Conservation (phyloP, 352 stramenopile species). For the Globisporangium nagaii region DNA sequence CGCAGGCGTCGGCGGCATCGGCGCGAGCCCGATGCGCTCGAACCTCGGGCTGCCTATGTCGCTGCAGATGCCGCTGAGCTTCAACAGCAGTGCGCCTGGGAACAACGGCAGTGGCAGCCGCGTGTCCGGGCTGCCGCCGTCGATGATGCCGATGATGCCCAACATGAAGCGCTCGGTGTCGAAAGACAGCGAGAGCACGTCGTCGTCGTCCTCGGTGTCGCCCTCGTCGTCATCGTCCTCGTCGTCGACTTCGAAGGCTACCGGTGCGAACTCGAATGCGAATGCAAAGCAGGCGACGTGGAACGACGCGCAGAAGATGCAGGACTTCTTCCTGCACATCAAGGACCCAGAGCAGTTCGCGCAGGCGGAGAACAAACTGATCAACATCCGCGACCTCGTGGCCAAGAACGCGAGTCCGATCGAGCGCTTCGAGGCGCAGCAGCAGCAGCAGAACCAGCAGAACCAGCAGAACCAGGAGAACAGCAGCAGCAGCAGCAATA, state of each 20-base stretch:
- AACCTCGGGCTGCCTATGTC: slow-evolving; percentile 14
- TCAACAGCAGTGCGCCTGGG: slow-evolving; percentile 6
- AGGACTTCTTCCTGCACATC: slow-evolving; percentile 55
- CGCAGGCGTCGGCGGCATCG: slow-evolving; percentile 3
- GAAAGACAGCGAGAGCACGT: slow-evolving; percentile 8
- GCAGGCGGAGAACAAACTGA: slow-evolving; percentile 39
- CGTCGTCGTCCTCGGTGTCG: slow-evolving; percentile 13
- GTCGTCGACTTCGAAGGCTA: background rate
- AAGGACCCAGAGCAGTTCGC: slow-evolving; percentile 23
- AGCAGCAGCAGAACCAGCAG: background rate
- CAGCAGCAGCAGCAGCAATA: slow-evolving; percentile 1
- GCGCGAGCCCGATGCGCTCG: slow-evolving; percentile 8
- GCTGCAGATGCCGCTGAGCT: slow-evolving; percentile 17
- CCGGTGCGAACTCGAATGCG: background rate
- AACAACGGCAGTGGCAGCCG: background rate
- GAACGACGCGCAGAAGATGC: slow-evolving; percentile 49
- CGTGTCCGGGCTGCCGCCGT: background rate
- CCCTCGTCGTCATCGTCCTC: slow-evolving; percentile 3
- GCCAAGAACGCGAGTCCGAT: slow-evolving; percentile 19
- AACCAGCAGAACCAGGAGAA: background rate
- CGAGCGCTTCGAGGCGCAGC: slow-evolving; percentile 5
- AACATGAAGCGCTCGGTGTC: slow-evolving; percentile 11
- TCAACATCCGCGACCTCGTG: slow-evolving; percentile 54
- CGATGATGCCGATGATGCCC: slow-evolving; percentile 11
- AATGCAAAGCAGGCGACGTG: slow-evolving; percentile 11